These are phyloP conservation scores for Gastrolobium villosum DNA, from an alignment of 306 rosid species.

Conservation along the genomic window DNA sequence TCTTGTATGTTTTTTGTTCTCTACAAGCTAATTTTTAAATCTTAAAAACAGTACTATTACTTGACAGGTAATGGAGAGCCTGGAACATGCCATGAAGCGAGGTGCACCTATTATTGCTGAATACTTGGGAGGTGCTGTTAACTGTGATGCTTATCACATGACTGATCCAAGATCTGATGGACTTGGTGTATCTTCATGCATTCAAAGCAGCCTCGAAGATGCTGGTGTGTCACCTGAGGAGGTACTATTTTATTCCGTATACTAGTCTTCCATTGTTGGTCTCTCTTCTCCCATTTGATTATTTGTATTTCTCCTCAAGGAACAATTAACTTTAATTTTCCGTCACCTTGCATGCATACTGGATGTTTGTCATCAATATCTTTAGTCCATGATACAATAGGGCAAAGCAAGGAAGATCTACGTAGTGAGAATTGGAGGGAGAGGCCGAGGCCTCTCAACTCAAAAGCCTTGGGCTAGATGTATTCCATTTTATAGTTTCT, in stretches of 20 bases:
- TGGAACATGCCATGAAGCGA: constrained; percentile 96
- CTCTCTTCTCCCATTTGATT: neutral
- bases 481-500: neutral
- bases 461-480: too few relatives aligned
- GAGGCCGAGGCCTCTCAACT: too few relatives aligned
- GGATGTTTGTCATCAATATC: constrained; percentile 5
- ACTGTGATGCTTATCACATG: constrained; percentile 99
- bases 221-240: constrained; percentile 99
- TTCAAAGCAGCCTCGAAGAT: constrained; percentile 92
- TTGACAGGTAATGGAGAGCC: constrained; percentile 91
- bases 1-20: constrained; percentile 11
- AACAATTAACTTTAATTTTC: neutral
- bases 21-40: constrained; percentile 21
- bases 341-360: constrained; percentile 21
- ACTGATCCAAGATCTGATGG: constrained; percentile 99
- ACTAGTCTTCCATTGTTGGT: constrained; percentile 6
- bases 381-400: neutral
- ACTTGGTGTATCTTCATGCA: constrained; percentile 97
- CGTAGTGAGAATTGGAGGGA: too few relatives aligned
- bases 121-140: constrained; percentile 97
- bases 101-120: constrained; percentile 96
- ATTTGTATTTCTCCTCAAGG: neutral
- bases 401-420: too few relatives aligned
- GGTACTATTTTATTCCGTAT: constrained; percentile 56
- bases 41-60: neutral